Evolutionary conservation across 148 eudicot genomes (phyloP).

Genomic region (Dianthus caryophyllus): DNA sequence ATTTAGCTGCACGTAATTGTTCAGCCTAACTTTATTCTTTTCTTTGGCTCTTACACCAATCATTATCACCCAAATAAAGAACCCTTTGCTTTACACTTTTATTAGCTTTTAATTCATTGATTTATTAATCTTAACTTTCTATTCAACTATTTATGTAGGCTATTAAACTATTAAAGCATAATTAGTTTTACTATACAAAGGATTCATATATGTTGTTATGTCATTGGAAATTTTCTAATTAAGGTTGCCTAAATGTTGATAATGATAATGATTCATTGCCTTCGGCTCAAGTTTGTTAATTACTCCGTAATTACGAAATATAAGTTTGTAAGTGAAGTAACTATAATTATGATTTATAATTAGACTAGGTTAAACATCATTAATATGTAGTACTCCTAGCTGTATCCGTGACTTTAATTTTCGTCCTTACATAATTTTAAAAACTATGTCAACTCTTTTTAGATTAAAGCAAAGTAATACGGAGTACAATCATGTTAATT

Average conservation of each 20-base stretch:
- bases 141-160: not conserved
- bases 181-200: not conserved
- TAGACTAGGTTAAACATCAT: not conserved
- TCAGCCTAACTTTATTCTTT: not conserved
- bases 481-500: no score
- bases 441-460: no score
- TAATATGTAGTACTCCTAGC: no score
- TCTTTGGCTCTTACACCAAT: no score
- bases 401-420: no score
- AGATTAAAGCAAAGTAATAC: no score
- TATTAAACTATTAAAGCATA: not conserved
- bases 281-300: not conserved
- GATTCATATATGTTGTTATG: slow-evolving; percentile 1
- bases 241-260: not conserved
- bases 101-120: not conserved
- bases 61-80: not conserved
- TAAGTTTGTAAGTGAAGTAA: slow-evolving; percentile 1
- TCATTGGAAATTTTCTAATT: slow-evolving; percentile 3
- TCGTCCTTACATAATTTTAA: no score
- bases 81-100: not conserved
- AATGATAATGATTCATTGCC: not conserved
- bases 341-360: not conserved
- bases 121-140: no score
- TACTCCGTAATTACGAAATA: not conserved
- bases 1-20: not conserved